phyloP scores from a whole-genome alignment of 2,329 filamentous ascomycete genomes.

The Thielaviopsis cerberus region DNA sequence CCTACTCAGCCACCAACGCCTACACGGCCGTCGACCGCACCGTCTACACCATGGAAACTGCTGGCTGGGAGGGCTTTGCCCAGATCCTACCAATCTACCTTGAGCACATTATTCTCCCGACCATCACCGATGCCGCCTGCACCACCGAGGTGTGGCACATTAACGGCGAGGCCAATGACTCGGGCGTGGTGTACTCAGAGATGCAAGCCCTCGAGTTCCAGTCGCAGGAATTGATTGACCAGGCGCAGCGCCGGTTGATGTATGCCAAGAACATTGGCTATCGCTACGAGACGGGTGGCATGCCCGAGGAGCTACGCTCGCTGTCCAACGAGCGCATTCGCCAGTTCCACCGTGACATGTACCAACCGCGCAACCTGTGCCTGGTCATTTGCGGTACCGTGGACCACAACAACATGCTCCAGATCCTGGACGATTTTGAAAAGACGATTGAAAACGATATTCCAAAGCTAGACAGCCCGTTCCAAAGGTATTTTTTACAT shows the following conservation, averaged over 20 bases:
- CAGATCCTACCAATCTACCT: conserved; percentile 89
- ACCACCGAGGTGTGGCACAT: conserved; percentile 94
- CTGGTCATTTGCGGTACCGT: conserved; percentile 84
- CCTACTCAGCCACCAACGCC: conserved; percentile 87
- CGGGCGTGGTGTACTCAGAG: conserved; percentile 92
- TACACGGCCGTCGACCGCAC: conserved; percentile 97
- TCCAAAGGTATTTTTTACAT: conserved; percentile 36
- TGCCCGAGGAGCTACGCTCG: conserved; percentile 78
- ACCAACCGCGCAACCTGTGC: conserved; percentile 88
- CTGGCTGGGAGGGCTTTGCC: conserved; percentile 91
- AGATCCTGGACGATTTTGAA: conserved; percentile 76
- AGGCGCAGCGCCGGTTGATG: conserved; percentile 58
- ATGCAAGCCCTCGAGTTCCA: conserved; percentile 93
- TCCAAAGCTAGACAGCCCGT: conserved; percentile 53
- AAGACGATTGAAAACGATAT: conserved; percentile 68
- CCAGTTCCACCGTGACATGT: conserved; percentile 92
- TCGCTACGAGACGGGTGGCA: conserved; percentile 92
- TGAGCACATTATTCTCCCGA: conserved; percentile 82
- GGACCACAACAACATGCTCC: conserved; percentile 59
- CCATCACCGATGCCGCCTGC: conserved; percentile 79
- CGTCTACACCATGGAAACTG: conserved; percentile 84
- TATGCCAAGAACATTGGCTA: conserved; percentile 86
- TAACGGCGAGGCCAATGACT: conserved; percentile 83
- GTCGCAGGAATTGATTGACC: conserved; percentile 69
- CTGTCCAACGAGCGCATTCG: conserved; percentile 79